Evolutionary conservation across 257 asterid species (phyloP).

Genomic region (Rehmannia glutinosa): DNA sequence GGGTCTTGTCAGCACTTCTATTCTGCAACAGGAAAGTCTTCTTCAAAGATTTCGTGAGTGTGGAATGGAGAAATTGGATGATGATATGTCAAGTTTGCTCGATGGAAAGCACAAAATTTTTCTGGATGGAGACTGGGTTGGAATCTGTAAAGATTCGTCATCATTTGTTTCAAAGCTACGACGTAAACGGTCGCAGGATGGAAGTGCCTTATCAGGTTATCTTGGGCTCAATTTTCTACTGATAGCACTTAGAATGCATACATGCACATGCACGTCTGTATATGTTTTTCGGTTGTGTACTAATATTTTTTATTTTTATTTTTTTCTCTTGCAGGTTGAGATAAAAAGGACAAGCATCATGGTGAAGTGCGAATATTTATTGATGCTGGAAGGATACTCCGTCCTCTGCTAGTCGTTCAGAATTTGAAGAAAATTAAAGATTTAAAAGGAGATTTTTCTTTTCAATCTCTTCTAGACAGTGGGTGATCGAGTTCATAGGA

Average conservation of each 20-base stretch:
- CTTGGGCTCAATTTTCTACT: conserved; percentile 19
- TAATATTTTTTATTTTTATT: background rate
- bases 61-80: conserved; percentile 70
- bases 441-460: conserved; percentile 53
- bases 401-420: conserved; percentile 84
- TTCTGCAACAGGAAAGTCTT: conserved; percentile 41
- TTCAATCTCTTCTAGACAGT: conserved; percentile 56
- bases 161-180: conserved; percentile 63
- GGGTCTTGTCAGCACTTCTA: conserved; percentile 74
- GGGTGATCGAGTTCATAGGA: conserved; percentile 86
- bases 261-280: background rate
- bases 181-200: conserved; percentile 62
- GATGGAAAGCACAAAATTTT: conserved; percentile 58
- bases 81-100: conserved; percentile 41
- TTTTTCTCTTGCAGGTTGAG: conserved; percentile 56
- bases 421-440: conserved; percentile 53
- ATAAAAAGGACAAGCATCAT: conserved; percentile 70
- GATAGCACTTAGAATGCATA: background rate
- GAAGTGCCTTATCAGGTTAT: conserved; percentile 70
- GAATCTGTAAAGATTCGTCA: conserved; percentile 67
- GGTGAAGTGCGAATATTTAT: conserved; percentile 80
- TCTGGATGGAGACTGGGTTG: conserved; percentile 92
- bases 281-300: background rate
- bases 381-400: conserved; percentile 93
- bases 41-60: conserved; percentile 45